Conservation (phyloP, 2,329 filamentous ascomycete genomes). For the Pestalotiopsis sp. region DNA sequence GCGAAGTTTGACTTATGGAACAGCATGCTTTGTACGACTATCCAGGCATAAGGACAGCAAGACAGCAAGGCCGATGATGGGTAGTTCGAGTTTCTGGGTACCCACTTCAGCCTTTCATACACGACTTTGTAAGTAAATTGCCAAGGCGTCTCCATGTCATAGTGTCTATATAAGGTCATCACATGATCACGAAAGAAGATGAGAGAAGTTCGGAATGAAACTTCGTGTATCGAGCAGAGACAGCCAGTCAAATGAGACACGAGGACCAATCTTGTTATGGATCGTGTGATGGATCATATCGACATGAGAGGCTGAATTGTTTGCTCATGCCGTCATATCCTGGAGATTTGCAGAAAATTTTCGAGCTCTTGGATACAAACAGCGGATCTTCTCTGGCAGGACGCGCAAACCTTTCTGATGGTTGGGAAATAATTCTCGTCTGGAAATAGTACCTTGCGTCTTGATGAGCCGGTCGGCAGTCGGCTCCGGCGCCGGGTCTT, state of each 20-base stretch:
- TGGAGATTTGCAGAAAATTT: not conserved
- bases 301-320: no score
- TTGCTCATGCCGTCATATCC: not conserved
- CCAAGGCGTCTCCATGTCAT: not conserved
- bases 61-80: no score
- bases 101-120: no score
- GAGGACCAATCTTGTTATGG: not conserved
- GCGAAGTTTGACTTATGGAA: no score
- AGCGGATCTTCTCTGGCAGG: not conserved
- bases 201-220: not conserved
- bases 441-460: not conserved
- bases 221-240: not conserved
- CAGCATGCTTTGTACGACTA: no score
- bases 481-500: not conserved
- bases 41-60: no score
- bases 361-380: not conserved
- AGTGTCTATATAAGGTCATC: not conserved
- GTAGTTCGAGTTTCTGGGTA: no score
- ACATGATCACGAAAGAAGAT: not conserved
- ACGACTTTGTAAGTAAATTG: no score
- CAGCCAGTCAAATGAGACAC: not conserved
- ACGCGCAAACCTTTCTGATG: not conserved
- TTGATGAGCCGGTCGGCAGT: not conserved
- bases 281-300: no score
- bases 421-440: not conserved